A percentile compares a stretch with the other conserved stretches of the same genome.
Conservation (phyloP, 345 rosid genomes). For the Aegle marmelos region DNA sequence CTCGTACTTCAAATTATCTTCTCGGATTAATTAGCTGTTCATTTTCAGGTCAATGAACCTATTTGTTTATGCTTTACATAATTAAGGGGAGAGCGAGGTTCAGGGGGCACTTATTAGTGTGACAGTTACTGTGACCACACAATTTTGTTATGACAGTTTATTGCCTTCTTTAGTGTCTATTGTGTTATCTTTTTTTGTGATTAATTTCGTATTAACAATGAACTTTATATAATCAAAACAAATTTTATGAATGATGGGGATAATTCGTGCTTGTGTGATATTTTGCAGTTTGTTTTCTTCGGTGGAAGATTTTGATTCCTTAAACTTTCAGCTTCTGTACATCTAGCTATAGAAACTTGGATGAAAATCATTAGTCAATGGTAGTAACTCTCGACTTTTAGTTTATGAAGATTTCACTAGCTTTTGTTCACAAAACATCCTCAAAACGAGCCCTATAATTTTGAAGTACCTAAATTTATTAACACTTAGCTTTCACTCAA, state of each 20-base stretch:
- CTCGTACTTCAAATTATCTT: too few species aligned
- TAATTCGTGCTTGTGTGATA: neutral
- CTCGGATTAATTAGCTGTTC: too few species aligned
- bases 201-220: neutral
- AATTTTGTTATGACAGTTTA: too few species aligned
- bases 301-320: neutral
- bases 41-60: too few species aligned
- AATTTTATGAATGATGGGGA: neutral
- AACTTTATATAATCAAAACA: neutral
- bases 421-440: neutral
- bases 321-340: neutral
- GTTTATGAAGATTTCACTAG: neutral
- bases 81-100: too few species aligned
- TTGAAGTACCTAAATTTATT: neutral
- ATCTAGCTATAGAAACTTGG: neutral
- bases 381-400: neutral
- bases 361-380: neutral
- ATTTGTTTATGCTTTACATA: too few species aligned
- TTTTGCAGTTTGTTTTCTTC: neutral
- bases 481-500: neutral
- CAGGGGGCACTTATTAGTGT: too few species aligned
- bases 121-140: too few species aligned
- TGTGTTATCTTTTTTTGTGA: neutral
- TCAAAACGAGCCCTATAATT: neutral
- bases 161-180: too few species aligned